These are phyloP conservation scores for Ogataea hybrid DNA, from an alignment of 1,139 yeast genomes.

Conservation along the genomic window DNA sequence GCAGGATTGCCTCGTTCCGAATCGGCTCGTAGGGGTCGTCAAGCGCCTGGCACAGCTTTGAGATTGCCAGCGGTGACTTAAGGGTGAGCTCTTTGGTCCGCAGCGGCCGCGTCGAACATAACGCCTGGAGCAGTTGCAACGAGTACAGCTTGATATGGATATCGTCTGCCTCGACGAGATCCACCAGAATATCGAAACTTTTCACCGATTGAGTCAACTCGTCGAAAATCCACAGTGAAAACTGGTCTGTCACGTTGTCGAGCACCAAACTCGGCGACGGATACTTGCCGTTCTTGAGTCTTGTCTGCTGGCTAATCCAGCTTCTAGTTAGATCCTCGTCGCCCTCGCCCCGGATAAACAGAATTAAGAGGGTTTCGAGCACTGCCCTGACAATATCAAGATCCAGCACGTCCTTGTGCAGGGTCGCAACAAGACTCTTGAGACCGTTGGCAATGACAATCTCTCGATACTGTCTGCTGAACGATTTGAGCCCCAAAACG, in stretches of 20 bases:
- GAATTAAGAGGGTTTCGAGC: constrained; percentile 77
- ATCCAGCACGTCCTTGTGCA: constrained; percentile 64
- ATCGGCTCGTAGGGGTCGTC: constrained; percentile 84
- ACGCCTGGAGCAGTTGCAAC: constrained; percentile 79
- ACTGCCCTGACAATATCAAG: constrained; percentile 76
- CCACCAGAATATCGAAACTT: constrained; percentile 44
- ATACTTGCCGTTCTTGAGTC: constrained; percentile 75
- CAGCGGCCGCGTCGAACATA: constrained; percentile 72
- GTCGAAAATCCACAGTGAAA: constrained; percentile 94
- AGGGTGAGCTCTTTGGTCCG: constrained; percentile 75
- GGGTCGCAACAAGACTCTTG: constrained; percentile 66
- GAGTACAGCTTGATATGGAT: constrained; percentile 80
- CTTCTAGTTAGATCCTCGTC: constrained; percentile 56
- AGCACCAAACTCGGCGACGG: constrained; percentile 75
- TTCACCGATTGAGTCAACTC: constrained; percentile 75
- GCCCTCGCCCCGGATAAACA: constrained; percentile 62
- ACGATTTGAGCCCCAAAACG: constrained; percentile 83
- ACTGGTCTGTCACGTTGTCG: constrained; percentile 66
- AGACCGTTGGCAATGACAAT: constrained; percentile 87
- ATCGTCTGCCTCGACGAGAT: constrained; percentile 52
- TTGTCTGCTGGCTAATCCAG: constrained; percentile 75
- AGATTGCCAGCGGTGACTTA: constrained; percentile 74
- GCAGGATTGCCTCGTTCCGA: constrained; percentile 78
- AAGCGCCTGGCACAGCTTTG: constrained; percentile 67
- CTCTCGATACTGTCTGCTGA: constrained; percentile 87